Base-by-base conservation (phyloP, 2,329 filamentous ascomycete genomes). In the Thielaviopsis euricoi region DNA sequence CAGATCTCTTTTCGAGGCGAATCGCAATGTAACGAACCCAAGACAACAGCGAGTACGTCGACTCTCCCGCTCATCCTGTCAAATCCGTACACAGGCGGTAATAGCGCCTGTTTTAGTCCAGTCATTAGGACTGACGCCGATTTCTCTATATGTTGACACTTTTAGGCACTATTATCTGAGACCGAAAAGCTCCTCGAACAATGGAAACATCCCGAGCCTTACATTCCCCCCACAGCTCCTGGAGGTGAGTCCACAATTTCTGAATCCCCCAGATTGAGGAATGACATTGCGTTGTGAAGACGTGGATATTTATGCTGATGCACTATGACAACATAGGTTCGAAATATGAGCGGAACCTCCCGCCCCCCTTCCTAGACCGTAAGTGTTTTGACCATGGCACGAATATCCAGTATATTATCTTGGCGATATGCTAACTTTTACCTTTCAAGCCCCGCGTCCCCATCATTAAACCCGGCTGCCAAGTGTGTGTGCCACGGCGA, bases 201-300 rank as follows among this genome's bases (percentile, higher is more conserved):
- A 71, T 98, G 91, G 91, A 97, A 97, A 74, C 93, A 98, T 68
- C 93, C 93, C 3, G 93, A 98, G 70, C 90, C 93, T 33, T 97
- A 95, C 70, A 77, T 81, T 64, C 81, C 85, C 63, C 93, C 93
- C 15, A 95, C 89, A 49, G 91, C 93, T 46, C 93, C 93, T 12
- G 93, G 93, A 78, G 93, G 91, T 93, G 75, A 63, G 79, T 67
- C 17, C 2, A 23, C 19, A 21, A 52, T 58, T 50, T 22, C 25
- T 10, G 37, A 46, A 52, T 21, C 22, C 43, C 43, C 43, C 43
- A 7, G 43, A 48, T 48, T 48, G 7, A 10, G 9, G n/a, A 10
- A 48, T 48, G n/a, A 19, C 17, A 3, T 48, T n/a, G n/a, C n/a
- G n/a, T n/a, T n/a, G n/a, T n/a, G n/a, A n/a, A n/a, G n/a, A 21